Conservation (phyloP, 1,284 basidiomycete genomes). For the Bjerkandera adusta region DNA sequence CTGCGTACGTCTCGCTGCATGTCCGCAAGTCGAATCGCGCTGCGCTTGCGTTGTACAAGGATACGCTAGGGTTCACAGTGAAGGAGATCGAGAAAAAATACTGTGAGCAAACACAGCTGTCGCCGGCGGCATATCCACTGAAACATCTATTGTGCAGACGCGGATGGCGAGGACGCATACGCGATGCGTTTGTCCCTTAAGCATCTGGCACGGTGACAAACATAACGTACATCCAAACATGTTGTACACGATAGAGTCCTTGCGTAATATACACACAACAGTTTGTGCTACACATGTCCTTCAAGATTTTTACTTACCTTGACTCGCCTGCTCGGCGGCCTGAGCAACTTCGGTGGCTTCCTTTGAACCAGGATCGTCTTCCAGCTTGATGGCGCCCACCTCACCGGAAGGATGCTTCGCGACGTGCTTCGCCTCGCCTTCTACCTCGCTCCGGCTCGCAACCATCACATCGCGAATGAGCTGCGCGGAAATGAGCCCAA, state of each 20-base stretch:
- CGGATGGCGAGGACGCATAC: constrained; percentile 91
- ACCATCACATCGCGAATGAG: constrained; percentile 56
- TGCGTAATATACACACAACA: constrained; percentile 8
- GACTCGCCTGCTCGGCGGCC: background rate
- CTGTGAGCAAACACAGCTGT: constrained; percentile 51
- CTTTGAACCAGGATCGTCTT: constrained; percentile 8
- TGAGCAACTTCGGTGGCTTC: constrained; percentile 4
- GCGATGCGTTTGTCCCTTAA: constrained; percentile 77
- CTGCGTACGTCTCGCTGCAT: constrained; percentile 78
- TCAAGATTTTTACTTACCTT: background rate
- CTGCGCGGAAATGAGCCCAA: constrained; percentile 69
- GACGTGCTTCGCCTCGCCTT: constrained; percentile 1
- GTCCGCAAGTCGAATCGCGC: constrained; percentile 88
- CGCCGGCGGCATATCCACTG: background rate
- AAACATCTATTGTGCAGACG: constrained; percentile 50
- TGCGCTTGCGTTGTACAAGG: constrained; percentile 79
- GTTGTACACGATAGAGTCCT: constrained; percentile 5
- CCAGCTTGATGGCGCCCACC: constrained; percentile 7
- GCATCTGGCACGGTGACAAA: constrained; percentile 24
- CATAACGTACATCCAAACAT: background rate
- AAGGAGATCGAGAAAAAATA: constrained; percentile 79
- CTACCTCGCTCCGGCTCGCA: constrained; percentile 8
- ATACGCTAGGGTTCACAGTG: constrained; percentile 81
- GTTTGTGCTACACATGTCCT: background rate
- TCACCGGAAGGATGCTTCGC: constrained; percentile 8